Percentiles rank a stretch among this genome's conserved stretches.
Evolutionary conservation across 495 filamentous ascomycete species (phyloP).

Genomic region (Xylaria scruposa): DNA sequence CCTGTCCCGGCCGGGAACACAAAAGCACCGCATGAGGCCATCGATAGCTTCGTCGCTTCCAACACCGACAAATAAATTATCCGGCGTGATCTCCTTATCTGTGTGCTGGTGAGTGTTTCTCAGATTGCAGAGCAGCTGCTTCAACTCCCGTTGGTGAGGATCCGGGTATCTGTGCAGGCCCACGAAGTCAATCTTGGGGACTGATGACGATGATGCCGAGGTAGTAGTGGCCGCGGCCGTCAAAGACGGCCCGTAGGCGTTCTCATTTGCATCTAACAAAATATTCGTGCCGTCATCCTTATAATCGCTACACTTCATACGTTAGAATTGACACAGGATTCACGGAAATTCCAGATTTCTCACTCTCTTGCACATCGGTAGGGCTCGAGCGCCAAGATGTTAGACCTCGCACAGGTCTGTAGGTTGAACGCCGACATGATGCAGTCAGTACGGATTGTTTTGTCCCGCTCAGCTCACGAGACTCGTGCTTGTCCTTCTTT

Average conservation of each 20-base stretch:
- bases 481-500: slow-evolving; percentile 3
- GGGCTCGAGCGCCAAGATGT: slow-evolving; percentile 81
- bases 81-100: slow-evolving; percentile 71
- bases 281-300: slow-evolving; percentile 98
- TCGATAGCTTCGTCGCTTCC: slow-evolving; percentile 97
- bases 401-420: slow-evolving; percentile 79
- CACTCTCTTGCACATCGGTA: slow-evolving; percentile 87
- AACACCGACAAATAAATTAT: slow-evolving; percentile 91
- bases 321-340: slow-evolving; percentile 33
- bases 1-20: slow-evolving; percentile 81
- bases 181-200: slow-evolving; percentile 67
- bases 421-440: slow-evolving; percentile 70
- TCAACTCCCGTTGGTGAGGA: slow-evolving; percentile 87
- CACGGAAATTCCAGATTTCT: slow-evolving; percentile 45
- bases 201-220: slow-evolving; percentile 29
- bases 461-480: background rate
- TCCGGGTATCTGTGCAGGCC: slow-evolving; percentile 95
- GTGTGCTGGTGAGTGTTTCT: slow-evolving; percentile 88
- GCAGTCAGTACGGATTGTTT: slow-evolving; percentile 8
- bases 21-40: slow-evolving; percentile 90
- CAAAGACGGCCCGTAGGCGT: slow-evolving; percentile 84
- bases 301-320: slow-evolving; percentile 74
- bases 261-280: slow-evolving; percentile 97
- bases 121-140: slow-evolving; percentile 83
- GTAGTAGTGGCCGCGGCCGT: slow-evolving; percentile 36